phyloP scores from a whole-genome alignment of 441 rosid genomes.

The Biscutella laevigata region DNA sequence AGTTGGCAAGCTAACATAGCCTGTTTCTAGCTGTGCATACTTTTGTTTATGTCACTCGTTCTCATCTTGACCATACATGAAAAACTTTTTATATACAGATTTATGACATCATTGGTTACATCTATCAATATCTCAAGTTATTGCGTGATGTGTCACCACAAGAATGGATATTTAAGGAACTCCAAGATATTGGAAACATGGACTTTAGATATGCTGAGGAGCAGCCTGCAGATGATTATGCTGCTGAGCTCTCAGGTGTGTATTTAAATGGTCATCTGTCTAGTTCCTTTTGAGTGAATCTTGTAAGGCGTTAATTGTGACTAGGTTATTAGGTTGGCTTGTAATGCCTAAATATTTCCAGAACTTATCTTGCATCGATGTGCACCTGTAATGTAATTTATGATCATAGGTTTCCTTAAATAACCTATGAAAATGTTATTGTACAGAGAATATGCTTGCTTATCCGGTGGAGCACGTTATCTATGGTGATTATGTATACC shows the following conservation, averaged over 20 bases:
- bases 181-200: conserved; percentile 91
- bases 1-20: background rate
- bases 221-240: conserved; percentile 95
- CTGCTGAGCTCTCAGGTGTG: conserved; percentile 88
- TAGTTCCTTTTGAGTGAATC: background rate
- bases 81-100: conserved; percentile 43
- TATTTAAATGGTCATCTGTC: conserved; percentile 17
- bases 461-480: conserved; percentile 85
- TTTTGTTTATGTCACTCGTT: conserved; percentile 14
- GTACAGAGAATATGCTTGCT: conserved; percentile 71
- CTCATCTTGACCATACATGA: background rate
- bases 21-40: conserved; percentile 1
- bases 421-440: conserved; percentile 7
- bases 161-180: conserved; percentile 97
- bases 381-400: background rate
- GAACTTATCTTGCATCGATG: conserved; percentile 2
- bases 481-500: conserved; percentile 69
- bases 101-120: conserved; percentile 67
- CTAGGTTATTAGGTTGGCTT: conserved; percentile 8
- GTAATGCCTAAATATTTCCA: background rate
- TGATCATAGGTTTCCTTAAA: background rate
- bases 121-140: conserved; percentile 80
- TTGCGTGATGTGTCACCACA: conserved; percentile 68
- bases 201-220: conserved; percentile 92
- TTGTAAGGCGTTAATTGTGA: background rate